Evolutionary conservation across 2,329 filamentous ascomycete genomes (phyloP), one percentile per base, ranked within the genome.

Genomic region (Alternaria atra): DNA sequence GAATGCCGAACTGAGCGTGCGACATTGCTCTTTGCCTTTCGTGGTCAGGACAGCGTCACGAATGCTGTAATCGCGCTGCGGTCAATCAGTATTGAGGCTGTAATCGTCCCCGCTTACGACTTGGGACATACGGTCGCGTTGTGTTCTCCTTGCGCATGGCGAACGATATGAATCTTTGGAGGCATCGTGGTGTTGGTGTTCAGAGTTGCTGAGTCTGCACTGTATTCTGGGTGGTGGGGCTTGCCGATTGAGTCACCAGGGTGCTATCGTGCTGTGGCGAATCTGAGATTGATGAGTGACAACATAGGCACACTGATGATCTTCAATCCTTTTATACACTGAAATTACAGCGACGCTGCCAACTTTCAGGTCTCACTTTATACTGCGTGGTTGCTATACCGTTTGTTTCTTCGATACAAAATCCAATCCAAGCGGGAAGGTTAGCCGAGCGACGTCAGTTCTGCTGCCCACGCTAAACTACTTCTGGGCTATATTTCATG

Each of bases 41-140:
- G 86, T 83, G 1, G 94, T 97, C 55, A 97, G 86, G 60, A 87
- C 82, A 1, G 94, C 93, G 74, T 97, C 94, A n/a, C 77, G 89
- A 40, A 97, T 82, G 62, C 81, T 73, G 75, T 94, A 90, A 80
- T 94, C 92, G 64, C 85, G 89, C 27, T 82, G 72, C 65, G 73
- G 84, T 73, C 29, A 20, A 35, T 60, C 20, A 56, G 52, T 43
- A 3, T 25, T n/a, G 1, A 35, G 13, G 6, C 4, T 4, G 12
- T 8, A 5, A 7, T 12, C 5, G 9, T 25, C 39, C 15, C 6
- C 52, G 10, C 13, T 9, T 10, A 0, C 15, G 13, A 4, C 3
- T 3, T 30, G 27, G 5, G 10, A 51, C 70, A 52, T 65, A 75
- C 74, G 17, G 71, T 73, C 17, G 69, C 63, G 79, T 97, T 97